Conservation (phyloP, 2,329 filamentous ascomycete genomes). For the Pseudogymnoascus sp. region DNA sequence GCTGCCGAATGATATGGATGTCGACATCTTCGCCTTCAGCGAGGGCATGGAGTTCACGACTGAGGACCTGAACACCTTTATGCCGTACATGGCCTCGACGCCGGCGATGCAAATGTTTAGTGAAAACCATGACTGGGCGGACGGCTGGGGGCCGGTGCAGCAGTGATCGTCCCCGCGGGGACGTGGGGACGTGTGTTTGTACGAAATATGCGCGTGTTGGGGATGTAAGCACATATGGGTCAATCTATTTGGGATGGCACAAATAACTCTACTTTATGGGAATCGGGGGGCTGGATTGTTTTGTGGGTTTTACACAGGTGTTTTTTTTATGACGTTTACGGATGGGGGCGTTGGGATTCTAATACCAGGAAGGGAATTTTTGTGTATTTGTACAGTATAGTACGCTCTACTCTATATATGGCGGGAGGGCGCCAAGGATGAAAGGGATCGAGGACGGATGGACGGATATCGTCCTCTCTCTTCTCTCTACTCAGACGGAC, state of each 20-base stretch:
- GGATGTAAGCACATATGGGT: not conserved
- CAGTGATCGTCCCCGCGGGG: not conserved
- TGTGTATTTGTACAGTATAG: conserved; percentile 5
- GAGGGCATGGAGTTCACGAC: conserved; percentile 7
- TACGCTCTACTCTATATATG: conserved; percentile 2
- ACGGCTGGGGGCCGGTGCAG: not conserved
- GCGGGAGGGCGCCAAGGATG: not conserved
- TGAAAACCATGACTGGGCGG: not conserved
- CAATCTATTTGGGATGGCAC: not conserved
- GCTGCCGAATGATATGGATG: conserved; percentile 6
- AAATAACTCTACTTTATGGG: not conserved
- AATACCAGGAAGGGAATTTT: not conserved
- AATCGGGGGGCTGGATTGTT: not conserved
- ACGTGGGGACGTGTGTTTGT: too few species aligned
- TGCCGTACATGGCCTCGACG: not conserved
- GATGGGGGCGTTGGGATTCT: not conserved
- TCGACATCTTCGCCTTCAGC: not conserved
- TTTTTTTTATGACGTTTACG: not conserved
- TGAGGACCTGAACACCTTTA: not conserved
- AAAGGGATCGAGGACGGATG: not conserved
- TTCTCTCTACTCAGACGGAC: not conserved
- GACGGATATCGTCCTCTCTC: not conserved
- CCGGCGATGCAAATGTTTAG: not conserved
- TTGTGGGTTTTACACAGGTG: not conserved
- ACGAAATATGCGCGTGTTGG: not conserved